These are phyloP conservation scores for Beauveria sp. DNA, from an alignment of 2,329 filamentous ascomycete genomes.

Conservation along the genomic window DNA sequence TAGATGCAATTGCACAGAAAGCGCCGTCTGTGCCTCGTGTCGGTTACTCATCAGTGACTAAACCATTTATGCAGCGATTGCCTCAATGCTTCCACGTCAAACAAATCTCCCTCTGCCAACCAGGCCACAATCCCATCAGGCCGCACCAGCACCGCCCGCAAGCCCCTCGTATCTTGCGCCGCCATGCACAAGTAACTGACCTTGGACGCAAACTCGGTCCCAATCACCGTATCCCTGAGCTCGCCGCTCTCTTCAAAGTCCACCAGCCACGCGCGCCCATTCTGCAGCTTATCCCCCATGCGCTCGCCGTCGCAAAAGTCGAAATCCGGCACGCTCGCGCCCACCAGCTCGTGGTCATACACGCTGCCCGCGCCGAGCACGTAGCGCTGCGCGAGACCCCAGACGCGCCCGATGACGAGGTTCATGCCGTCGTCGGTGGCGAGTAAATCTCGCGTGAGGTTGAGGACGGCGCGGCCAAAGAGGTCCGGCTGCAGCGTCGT, in stretches of 20 bases:
- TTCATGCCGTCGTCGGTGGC: conserved; percentile 23
- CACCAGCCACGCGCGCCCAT: conserved; percentile 22
- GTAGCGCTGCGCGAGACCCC: conserved; percentile 28
- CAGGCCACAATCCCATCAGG: conserved; percentile 27
- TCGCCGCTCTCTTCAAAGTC: conserved; percentile 17
- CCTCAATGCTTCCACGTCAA: conserved; percentile 14
- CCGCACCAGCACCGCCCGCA: conserved; percentile 22
- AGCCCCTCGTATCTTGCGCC: conserved; percentile 18
- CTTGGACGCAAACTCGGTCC: conserved; percentile 8
- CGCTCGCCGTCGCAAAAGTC: conserved; percentile 20
- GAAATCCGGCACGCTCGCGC: conserved; percentile 29
- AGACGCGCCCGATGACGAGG: conserved; percentile 24
- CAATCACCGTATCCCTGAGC: conserved; percentile 12
- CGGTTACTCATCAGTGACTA: background rate
- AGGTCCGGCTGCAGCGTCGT: conserved; percentile 21
- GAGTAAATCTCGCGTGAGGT: conserved; percentile 21
- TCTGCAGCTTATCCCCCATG: conserved; percentile 23
- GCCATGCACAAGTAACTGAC: conserved; percentile 17
- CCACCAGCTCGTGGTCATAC: conserved; percentile 22
- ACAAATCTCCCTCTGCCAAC: conserved; percentile 17
- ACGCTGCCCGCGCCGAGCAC: conserved; percentile 16
- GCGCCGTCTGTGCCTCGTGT: background rate
- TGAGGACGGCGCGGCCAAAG: conserved; percentile 19
- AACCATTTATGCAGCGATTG: conserved; percentile 7
- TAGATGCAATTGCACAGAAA: background rate